A percentile compares a stretch with the other conserved stretches of the same genome.
Conservation (phyloP, 1,284 basidiomycete genomes). For the Ganoderma resinaceum region DNA sequence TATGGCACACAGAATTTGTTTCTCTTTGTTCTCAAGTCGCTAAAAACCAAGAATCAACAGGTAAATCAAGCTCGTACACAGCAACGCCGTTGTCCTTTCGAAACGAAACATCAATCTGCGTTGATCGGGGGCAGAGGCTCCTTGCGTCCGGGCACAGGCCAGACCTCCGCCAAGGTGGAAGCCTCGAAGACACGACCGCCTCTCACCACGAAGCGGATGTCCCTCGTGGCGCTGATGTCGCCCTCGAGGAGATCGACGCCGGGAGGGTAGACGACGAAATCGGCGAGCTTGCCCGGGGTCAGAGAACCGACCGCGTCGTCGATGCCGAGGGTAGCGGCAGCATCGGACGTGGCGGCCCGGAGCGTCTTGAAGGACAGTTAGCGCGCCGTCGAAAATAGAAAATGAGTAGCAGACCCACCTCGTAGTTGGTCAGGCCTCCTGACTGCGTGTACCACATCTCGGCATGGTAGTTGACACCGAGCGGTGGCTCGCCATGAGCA, state of each 20-base stretch:
- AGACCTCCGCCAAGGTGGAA: conserved; percentile 68
- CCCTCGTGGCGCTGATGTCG: conserved; percentile 54
- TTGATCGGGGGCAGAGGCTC: conserved; percentile 65
- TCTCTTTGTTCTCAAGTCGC: background rate
- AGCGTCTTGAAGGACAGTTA: conserved; percentile 53
- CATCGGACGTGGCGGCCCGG: conserved; percentile 68
- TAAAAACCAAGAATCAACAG: background rate
- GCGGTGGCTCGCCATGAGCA: conserved; percentile 77
- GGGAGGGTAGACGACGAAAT: conserved; percentile 68
- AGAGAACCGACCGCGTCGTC: conserved; percentile 66
- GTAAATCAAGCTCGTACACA: background rate
- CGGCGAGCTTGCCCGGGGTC: conserved; percentile 69
- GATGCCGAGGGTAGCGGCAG: conserved; percentile 70
- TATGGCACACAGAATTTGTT: too few species aligned
- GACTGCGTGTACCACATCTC: conserved; percentile 69
- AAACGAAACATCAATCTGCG: conserved; percentile 47
- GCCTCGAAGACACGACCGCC: conserved; percentile 75
- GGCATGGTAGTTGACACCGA: conserved; percentile 77
- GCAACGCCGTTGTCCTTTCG: background rate
- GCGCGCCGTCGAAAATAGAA: background rate
- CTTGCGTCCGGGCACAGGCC: conserved; percentile 66
- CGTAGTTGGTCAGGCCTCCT: conserved; percentile 62
- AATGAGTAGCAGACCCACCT: conserved; percentile 40
- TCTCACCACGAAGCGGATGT: conserved; percentile 61
- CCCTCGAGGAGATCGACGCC: conserved; percentile 62